A percentile compares a stretch with the other conserved stretches of the same genome.
Evolutionary conservation across 1,284 basidiomycete species (phyloP).

Genomic region (Fomitopsis pinicola): DNA sequence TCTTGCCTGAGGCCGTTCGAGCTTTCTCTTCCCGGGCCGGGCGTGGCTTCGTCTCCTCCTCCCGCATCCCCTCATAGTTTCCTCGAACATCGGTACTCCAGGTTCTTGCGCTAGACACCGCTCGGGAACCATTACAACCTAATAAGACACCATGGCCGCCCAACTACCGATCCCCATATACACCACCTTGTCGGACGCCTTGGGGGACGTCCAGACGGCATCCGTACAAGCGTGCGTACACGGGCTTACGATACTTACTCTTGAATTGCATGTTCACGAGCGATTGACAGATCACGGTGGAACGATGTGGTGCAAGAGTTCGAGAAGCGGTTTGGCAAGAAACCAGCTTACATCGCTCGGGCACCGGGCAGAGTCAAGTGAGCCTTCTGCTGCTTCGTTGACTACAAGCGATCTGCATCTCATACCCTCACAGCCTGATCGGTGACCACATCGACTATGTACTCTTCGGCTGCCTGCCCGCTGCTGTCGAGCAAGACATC

Average conservation of each 20-base stretch:
- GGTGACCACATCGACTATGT: slow-evolving; percentile 90
- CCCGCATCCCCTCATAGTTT: background rate
- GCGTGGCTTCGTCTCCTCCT: background rate
- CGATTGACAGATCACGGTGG: slow-evolving; percentile 50
- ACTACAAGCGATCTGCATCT: slow-evolving; percentile 1
- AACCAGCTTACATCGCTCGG: slow-evolving; percentile 68
- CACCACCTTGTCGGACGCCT: slow-evolving; percentile 56
- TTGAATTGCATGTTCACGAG: background rate
- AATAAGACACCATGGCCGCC: slow-evolving; percentile 42
- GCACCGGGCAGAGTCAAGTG: slow-evolving; percentile 86
- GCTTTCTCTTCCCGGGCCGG: background rate
- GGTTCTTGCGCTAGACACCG: background rate
- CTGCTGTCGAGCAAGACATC: slow-evolving; percentile 83
- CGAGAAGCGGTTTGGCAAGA: slow-evolving; percentile 57
- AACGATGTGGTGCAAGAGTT: slow-evolving; percentile 61
- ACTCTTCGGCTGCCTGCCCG: slow-evolving; percentile 76
- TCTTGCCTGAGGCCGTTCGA: background rate
- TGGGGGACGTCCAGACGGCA: slow-evolving; percentile 50
- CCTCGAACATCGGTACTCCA: background rate
- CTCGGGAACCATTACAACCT: background rate
- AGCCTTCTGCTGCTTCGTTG: slow-evolving; percentile 25
- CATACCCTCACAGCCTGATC: slow-evolving; percentile 25
- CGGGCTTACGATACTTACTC: background rate
- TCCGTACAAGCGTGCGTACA: slow-evolving; percentile 50
- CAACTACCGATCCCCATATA: slow-evolving; percentile 62